These are phyloP conservation scores for Acacia acuminata DNA, from an alignment of 306 rosid species.

Conservation along the genomic window DNA sequence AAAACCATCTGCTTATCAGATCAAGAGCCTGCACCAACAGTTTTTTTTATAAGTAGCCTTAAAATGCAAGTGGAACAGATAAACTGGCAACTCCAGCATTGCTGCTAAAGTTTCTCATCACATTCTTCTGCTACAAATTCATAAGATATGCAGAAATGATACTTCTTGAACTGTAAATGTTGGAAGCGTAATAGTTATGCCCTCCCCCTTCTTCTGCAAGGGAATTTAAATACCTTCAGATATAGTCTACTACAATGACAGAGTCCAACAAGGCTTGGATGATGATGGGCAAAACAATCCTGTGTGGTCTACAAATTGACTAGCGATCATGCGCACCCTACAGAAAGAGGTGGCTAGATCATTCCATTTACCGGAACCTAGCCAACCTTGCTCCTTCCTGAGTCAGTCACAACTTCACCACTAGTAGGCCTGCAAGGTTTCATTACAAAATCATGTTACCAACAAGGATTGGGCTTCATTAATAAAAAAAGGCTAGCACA, in stretches of 20 bases:
- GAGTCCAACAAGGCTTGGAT: constrained; percentile 9
- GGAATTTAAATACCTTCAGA: constrained; percentile 15
- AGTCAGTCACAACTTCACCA: constrained; percentile 46
- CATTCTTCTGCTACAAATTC: background rate
- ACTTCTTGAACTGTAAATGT: background rate
- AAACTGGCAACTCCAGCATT: constrained; percentile 15
- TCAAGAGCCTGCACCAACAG: background rate
- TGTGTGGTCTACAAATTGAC: constrained; percentile 20
- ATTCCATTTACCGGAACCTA: constrained; percentile 30
- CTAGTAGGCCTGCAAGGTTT: constrained; percentile 53
- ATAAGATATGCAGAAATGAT: background rate
- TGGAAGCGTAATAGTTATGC: background rate
- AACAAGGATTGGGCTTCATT: constrained; percentile 12
- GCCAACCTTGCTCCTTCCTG: constrained; percentile 11
- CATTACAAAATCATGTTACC: constrained; percentile 17
- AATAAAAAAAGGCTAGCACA: background rate
- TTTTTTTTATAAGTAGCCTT: background rate
- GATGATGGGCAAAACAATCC: constrained; percentile 11
- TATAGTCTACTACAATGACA: constrained; percentile 11
- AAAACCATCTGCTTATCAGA: background rate
- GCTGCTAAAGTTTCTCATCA: constrained; percentile 14
- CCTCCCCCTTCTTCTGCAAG: background rate
- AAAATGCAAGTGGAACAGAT: background rate
- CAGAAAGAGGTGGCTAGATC: too few relatives aligned
- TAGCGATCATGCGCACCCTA: constrained; percentile 22